A percentile compares a stretch with the other conserved stretches of the same genome.
Conservation (phyloP, 352 stramenopile genomes). For the Phytophthora parvispora region DNA sequence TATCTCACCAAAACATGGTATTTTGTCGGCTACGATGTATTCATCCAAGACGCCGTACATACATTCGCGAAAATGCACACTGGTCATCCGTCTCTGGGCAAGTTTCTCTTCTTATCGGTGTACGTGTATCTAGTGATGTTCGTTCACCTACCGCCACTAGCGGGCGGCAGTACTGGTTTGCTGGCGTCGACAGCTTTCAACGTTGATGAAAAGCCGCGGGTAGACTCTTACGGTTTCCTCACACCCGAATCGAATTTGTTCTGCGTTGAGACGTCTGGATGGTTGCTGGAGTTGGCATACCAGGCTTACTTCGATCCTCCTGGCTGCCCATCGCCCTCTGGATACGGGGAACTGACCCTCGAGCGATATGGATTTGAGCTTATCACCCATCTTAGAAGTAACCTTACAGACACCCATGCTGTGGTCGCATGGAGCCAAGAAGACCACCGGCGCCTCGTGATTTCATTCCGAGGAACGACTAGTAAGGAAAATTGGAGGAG, state of each 20-base stretch:
- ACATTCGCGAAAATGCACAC: conserved; percentile 70
- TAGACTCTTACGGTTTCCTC: conserved; percentile 74
- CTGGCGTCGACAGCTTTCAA: conserved; percentile 79
- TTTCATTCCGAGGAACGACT: conserved; percentile 89
- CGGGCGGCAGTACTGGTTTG: conserved; percentile 56
- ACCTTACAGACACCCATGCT: conserved; percentile 83
- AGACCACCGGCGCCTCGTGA: conserved; percentile 76
- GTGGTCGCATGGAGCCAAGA: conserved; percentile 61
- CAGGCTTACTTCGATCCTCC: conserved; percentile 91
- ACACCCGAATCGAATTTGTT: conserved; percentile 83
- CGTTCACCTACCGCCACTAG: conserved; percentile 77
- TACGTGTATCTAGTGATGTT: conserved; percentile 90
- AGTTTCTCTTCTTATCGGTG: conserved; percentile 84
- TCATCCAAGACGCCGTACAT: conserved; percentile 78
- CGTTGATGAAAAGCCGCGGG: conserved; percentile 67
- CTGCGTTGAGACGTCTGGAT: conserved; percentile 88
- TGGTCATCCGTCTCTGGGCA: conserved; percentile 64
- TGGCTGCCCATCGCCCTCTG: conserved; percentile 78
- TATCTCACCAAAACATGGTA: conserved; percentile 73
- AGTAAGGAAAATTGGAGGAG: conserved; percentile 92
- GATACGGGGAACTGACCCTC: conserved; percentile 79
- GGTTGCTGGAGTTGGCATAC: conserved; percentile 86
- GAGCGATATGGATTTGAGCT: conserved; percentile 86
- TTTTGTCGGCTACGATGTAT: conserved; percentile 70
- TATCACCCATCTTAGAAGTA: conserved; percentile 82